These are phyloP conservation scores for Oxytropis ochrocephala DNA, from an alignment of 306 rosid species.

Conservation along the genomic window DNA sequence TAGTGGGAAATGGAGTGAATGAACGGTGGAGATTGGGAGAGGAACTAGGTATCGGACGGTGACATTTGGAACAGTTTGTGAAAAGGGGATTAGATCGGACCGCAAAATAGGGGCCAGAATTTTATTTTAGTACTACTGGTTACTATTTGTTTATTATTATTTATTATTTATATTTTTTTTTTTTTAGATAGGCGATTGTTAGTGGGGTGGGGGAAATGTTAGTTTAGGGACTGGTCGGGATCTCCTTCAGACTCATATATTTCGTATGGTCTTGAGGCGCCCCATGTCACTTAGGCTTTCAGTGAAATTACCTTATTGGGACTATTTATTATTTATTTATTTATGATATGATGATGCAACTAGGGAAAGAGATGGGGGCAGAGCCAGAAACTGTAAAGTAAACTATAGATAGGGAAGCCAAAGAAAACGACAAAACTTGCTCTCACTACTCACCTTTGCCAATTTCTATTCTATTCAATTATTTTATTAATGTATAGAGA, in stretches of 20 bases:
- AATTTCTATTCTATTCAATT: neutral
- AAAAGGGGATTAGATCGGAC: constrained; percentile 23
- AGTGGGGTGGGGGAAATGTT: no score
- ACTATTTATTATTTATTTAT: no score
- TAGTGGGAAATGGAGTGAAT: neutral
- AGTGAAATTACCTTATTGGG: no score
- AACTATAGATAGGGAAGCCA: no score
- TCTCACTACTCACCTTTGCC: neutral
- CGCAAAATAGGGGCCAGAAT: neutral
- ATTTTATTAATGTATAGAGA: neutral
- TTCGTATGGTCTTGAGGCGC: no score
- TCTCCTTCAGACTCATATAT: no score
- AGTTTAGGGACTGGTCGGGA: no score
- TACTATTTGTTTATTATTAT: no score
- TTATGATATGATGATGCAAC: neutral
- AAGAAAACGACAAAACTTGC: constrained; percentile 24
- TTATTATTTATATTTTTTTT: no score
- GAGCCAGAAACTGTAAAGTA: neutral
- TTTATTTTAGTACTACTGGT: neutral
- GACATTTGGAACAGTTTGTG: constrained; percentile 27
- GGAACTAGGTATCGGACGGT: constrained; percentile 25
- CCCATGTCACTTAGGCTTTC: no score
- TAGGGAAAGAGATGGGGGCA: neutral
- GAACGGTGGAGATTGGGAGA: constrained; percentile 30
- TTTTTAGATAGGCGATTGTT: no score